Percentiles rank a stretch among this genome's conserved stretches.
These are phyloP conservation scores for Symbiotaphrina buchneri DNA, from an alignment of 495 filamentous ascomycete genomes.

Conservation along the genomic window DNA sequence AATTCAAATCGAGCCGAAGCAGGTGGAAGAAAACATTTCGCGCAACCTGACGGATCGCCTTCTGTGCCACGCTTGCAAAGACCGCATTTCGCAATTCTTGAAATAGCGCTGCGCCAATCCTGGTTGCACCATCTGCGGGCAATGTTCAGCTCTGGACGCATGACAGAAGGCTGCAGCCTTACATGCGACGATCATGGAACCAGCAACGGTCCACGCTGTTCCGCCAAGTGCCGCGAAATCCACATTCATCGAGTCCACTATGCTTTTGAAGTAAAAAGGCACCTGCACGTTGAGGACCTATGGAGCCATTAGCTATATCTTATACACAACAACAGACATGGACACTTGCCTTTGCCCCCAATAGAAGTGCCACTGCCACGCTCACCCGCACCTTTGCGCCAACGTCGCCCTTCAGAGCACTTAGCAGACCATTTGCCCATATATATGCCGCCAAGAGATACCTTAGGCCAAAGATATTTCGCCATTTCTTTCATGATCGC, in stretches of 20 bases:
- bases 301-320: not conserved
- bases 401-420: constrained; percentile 34
- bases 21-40: constrained; percentile 84
- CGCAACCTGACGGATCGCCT: constrained; percentile 80
- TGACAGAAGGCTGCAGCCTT: constrained; percentile 11
- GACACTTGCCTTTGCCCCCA: constrained; percentile 54
- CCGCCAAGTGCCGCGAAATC: constrained; percentile 67
- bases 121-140: constrained; percentile 50
- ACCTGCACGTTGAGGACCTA: constrained; percentile 88
- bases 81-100: constrained; percentile 88
- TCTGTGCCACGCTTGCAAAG: constrained; percentile 91
- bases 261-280: constrained; percentile 95
- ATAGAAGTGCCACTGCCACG: constrained; percentile 52
- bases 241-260: constrained; percentile 92
- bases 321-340: not conserved
- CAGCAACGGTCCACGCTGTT: constrained; percentile 71
- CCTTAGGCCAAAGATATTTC: constrained; percentile 91
- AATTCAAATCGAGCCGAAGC: constrained; percentile 71
- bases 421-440: not conserved
- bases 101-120: constrained; percentile 69
- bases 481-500: constrained; percentile 97
- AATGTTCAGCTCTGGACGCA: constrained; percentile 1
- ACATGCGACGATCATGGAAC: constrained; percentile 78
- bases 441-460: constrained; percentile 9
- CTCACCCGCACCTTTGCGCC: constrained; percentile 69